Percentiles rank a stretch among this genome's conserved stretches.
Evolutionary conservation across 192 early-diverging fungal genomes (phyloP).

Genomic region (Mortierella alpina): DNA sequence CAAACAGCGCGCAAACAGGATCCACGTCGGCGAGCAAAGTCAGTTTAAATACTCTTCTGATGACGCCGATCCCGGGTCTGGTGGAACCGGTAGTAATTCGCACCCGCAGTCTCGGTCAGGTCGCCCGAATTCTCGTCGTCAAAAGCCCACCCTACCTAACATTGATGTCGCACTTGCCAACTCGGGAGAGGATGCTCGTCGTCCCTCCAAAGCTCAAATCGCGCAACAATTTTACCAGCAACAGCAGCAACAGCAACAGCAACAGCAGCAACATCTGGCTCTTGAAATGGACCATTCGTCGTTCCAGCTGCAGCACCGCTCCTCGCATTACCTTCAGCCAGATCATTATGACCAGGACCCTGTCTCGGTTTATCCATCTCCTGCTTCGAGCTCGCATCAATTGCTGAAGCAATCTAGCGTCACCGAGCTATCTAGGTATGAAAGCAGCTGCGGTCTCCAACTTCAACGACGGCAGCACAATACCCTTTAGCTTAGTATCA

Average conservation of each 20-base stretch:
- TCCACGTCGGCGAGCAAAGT: neutral
- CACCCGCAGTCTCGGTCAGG: neutral
- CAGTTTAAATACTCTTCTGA: no score
- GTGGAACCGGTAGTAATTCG: neutral
- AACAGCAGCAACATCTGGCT: neutral
- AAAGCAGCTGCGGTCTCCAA: neutral
- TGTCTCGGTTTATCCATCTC: no score
- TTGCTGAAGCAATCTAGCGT: no score
- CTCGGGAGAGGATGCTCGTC: constrained; percentile 10
- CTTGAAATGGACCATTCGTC: no score
- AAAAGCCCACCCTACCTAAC: constrained; percentile 19
- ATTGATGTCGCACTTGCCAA: constrained; percentile 30
- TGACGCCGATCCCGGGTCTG: neutral
- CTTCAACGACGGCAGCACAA: neutral
- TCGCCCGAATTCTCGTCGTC: neutral
- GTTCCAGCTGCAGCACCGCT: no score
- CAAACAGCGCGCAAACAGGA: constrained; percentile 7
- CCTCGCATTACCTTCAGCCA: no score
- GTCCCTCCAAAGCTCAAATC: neutral
- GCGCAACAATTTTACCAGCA: constrained; percentile 8
- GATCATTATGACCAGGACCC: no score
- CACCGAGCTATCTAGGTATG: no score
- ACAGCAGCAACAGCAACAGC: constrained; percentile 7
- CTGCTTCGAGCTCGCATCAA: no score
- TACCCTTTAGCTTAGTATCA: neutral